Conservation (phyloP, 345 rosid genomes). For the Ailanthus altissimus region DNA sequence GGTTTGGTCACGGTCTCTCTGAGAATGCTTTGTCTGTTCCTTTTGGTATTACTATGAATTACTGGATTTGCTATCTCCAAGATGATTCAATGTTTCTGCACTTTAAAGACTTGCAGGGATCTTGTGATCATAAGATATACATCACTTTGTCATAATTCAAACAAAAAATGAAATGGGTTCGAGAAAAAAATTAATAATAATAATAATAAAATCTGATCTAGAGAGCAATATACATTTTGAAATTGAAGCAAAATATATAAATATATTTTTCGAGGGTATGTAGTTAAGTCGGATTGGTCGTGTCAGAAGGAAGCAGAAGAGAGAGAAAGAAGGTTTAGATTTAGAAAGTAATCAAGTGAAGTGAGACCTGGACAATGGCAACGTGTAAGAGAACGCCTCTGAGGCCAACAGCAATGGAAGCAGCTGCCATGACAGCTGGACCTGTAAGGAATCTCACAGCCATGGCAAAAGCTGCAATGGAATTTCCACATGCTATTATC, state of each 20-base stretch:
- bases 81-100: conserved; percentile 28
- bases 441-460: conserved; percentile 94
- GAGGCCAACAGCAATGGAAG: conserved; percentile 91
- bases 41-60: neutral
- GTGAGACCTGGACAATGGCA: conserved; percentile 87
- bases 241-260: neutral
- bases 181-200: conserved; percentile 5
- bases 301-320: conserved; percentile 35
- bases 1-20: neutral
- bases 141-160: neutral
- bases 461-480: conserved; percentile 86
- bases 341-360: neutral
- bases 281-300: conserved; percentile 35
- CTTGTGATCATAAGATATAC: neutral
- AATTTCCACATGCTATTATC: conserved; percentile 99
- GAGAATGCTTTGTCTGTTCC: conserved; percentile 2
- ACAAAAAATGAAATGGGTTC: neutral
- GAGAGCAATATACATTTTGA: conserved; percentile 1
- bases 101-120: neutral
- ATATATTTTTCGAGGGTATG: conserved; percentile 28
- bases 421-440: conserved; percentile 98
- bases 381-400: conserved; percentile 81
- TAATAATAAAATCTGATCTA: conserved; percentile 27
- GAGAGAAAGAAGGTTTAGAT: neutral
- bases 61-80: neutral